Percentiles rank a stretch among this genome's conserved stretches.
Conservation (phyloP, 1,284 basidiomycete genomes). For the Vanrija sp. region DNA sequence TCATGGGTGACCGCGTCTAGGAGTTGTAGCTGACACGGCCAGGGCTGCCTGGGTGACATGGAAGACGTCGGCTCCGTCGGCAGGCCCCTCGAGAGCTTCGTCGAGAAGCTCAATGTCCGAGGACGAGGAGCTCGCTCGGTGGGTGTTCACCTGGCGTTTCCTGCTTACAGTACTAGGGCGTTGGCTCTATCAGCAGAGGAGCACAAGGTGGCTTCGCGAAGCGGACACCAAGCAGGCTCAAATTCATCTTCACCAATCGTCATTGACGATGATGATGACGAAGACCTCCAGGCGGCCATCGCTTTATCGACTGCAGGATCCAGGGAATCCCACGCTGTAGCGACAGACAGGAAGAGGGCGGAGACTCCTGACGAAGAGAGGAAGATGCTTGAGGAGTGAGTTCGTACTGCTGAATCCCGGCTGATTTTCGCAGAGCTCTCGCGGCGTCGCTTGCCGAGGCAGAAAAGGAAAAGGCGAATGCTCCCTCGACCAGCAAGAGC, state of each 20-base stretch:
- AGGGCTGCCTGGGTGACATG: conserved; percentile 44
- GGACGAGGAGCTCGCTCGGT: conserved; percentile 39
- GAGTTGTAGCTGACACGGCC: neutral
- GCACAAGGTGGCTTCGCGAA: conserved; percentile 4
- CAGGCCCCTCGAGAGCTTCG: neutral
- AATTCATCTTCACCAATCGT: conserved; percentile 5
- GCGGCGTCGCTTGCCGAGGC: conserved; percentile 26
- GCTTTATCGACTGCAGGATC: conserved; percentile 20
- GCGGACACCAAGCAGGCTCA: neutral
- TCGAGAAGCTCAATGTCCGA: conserved; percentile 9
- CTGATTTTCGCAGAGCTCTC: conserved; percentile 25
- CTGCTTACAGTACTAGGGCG: conserved; percentile 13
- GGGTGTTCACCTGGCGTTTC: neutral
- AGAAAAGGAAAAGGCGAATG: neutral
- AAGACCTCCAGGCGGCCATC: conserved; percentile 27
- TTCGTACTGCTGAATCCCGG: neutral
- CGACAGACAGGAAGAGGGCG: conserved; percentile 10
- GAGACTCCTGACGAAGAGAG: conserved; percentile 42
- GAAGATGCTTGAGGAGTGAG: conserved; percentile 37
- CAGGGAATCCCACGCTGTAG: conserved; percentile 18
- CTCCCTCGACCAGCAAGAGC: neutral
- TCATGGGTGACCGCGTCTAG: neutral
- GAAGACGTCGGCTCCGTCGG: conserved; percentile 25
- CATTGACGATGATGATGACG: conserved; percentile 31
- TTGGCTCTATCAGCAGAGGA: conserved; percentile 29